Conservation (phyloP, 352 stramenopile species). For the Globisporangium middletonii region DNA sequence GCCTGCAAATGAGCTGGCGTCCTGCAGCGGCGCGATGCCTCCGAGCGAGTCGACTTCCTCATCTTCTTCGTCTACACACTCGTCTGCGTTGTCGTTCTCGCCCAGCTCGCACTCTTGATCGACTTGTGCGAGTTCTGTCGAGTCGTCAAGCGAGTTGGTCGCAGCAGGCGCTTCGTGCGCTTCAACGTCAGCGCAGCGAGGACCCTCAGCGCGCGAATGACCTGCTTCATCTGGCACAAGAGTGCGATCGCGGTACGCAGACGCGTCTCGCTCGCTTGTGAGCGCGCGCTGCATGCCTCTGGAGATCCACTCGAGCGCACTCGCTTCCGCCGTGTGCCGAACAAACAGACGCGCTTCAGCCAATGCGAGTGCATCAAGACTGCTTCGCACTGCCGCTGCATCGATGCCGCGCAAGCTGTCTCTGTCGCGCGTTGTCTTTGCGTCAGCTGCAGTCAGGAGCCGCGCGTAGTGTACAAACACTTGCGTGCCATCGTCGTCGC, state of each 20-base stretch:
- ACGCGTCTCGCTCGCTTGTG: neutral
- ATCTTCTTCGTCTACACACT: neutral
- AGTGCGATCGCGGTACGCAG: no score
- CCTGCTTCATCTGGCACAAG: neutral
- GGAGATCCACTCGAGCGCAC: conserved; percentile 17
- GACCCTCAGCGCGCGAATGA: neutral
- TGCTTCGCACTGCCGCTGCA: conserved; percentile 9
- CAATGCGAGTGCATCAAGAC: conserved; percentile 20
- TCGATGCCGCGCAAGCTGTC: conserved; percentile 11
- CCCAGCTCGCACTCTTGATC: conserved; percentile 6
- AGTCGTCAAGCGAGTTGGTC: no score
- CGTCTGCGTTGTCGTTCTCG: neutral
- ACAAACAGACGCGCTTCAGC: neutral
- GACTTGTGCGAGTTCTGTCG: neutral
- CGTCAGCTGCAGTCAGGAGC: conserved; percentile 17
- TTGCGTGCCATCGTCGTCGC: conserved; percentile 5
- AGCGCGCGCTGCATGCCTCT: conserved; percentile 15
- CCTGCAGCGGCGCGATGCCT: neutral
- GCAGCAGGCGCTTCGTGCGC: neutral
- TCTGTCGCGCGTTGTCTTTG: conserved; percentile 8
- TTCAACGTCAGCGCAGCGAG: conserved; percentile 5
- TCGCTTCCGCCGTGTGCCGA: conserved; percentile 8
- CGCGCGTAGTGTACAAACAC: conserved; percentile 17
- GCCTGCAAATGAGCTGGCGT: neutral
- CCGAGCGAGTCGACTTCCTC: neutral